These are phyloP conservation scores for Cryptosporidium ryanae DNA, from an alignment of 169 alveolate genomes.

Conservation along the genomic window DNA sequence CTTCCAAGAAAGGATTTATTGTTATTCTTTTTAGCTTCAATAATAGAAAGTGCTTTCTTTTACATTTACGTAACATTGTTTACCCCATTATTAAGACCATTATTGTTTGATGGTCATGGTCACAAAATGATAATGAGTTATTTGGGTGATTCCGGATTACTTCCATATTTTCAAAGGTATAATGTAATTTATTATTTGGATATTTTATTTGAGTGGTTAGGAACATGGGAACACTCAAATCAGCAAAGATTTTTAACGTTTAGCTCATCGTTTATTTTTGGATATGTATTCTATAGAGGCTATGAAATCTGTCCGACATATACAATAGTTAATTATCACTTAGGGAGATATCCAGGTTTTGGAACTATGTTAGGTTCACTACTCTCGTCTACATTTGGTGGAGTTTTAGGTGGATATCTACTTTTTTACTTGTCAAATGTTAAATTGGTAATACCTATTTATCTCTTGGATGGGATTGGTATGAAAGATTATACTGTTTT, in stretches of 20 bases:
- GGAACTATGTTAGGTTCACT: constrained; percentile 54
- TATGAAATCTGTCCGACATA: constrained; percentile 73
- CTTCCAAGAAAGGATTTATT: constrained; percentile 32
- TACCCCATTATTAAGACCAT: constrained; percentile 49
- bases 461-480: constrained; percentile 20
- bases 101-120: constrained; percentile 60
- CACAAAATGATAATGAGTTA: constrained; percentile 36
- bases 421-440: constrained; percentile 28
- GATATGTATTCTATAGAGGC: constrained; percentile 66
- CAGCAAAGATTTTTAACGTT: constrained; percentile 55
- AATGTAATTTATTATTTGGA: constrained; percentile 30
- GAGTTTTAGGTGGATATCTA: constrained; percentile 48
- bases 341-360: constrained; percentile 70
- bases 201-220: constrained; percentile 42
- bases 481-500: constrained; percentile 9
- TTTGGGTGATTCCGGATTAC: constrained; percentile 1
- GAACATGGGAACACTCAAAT: constrained; percentile 57
- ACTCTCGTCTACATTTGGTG: constrained; percentile 57
- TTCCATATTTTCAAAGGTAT: constrained; percentile 36
- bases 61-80: constrained; percentile 59
- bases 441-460: constrained; percentile 18
- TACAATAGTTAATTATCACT: constrained; percentile 46
- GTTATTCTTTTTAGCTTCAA: constrained; percentile 35
- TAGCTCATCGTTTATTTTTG: constrained; percentile 60
- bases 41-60: constrained; percentile 65